Conservation (phyloP, 2,329 filamentous ascomycete species). For the Aspergillus sojae region DNA sequence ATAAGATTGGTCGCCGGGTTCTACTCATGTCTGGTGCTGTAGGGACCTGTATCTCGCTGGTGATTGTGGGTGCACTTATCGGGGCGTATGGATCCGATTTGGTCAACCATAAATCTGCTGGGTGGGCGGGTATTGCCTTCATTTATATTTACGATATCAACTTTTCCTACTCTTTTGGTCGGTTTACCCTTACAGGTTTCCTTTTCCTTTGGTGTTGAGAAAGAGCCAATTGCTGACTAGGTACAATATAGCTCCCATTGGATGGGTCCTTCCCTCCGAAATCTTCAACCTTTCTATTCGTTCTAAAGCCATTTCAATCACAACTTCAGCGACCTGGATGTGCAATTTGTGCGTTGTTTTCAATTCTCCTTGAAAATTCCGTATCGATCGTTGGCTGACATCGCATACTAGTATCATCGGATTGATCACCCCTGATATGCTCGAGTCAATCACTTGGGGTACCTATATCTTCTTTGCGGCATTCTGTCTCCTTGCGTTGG, state of each 20-base stretch:
- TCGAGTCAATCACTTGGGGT: conserved; percentile 39
- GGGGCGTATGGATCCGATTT: conserved; percentile 35
- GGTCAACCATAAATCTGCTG: conserved; percentile 32
- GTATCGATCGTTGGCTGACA: background rate
- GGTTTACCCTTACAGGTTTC: conserved; percentile 7
- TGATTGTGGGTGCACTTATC: conserved; percentile 39
- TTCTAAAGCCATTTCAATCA: conserved; percentile 42
- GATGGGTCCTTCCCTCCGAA: conserved; percentile 44
- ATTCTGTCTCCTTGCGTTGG: conserved; percentile 38
- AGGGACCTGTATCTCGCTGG: conserved; percentile 39
- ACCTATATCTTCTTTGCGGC: conserved; percentile 46
- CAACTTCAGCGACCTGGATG: conserved; percentile 43
- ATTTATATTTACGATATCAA: conserved; percentile 44
- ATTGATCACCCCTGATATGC: conserved; percentile 42
- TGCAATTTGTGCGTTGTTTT: conserved; percentile 38
- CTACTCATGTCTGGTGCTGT: conserved; percentile 40
- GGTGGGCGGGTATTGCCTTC: conserved; percentile 42
- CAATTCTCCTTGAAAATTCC: background rate
- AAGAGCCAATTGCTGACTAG: background rate
- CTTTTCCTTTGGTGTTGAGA: background rate
- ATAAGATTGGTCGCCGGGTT: conserved; percentile 36
- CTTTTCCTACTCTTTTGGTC: conserved; percentile 43
- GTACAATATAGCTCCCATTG: conserved; percentile 34
- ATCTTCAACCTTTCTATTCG: conserved; percentile 43
- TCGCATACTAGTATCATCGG: conserved; percentile 35